Conservation (phyloP, 2,329 filamentous ascomycete species). For the Tetracladium maxilliforme region DNA sequence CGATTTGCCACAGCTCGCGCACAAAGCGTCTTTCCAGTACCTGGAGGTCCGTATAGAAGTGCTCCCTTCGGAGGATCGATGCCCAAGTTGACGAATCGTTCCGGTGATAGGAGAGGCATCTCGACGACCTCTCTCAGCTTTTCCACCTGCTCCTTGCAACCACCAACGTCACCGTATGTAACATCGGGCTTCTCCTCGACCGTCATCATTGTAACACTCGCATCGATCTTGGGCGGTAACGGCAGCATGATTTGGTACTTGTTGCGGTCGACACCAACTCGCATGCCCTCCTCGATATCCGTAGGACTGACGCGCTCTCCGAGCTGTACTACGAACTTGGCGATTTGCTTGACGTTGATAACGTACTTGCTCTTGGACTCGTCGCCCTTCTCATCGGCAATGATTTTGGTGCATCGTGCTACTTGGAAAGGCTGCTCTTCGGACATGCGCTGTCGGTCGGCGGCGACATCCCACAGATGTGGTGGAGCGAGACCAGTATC, state of each 20-base stretch:
- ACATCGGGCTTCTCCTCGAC: slow-evolving; percentile 99
- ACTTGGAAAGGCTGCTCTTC: slow-evolving; percentile 98
- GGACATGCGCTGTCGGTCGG: slow-evolving; percentile 94
- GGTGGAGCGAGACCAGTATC: slow-evolving; percentile 96
- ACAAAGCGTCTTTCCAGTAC: slow-evolving; percentile 98
- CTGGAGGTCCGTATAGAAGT: slow-evolving; percentile 87
- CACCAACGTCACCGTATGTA: slow-evolving; percentile 95
- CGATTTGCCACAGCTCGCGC: slow-evolving; percentile 93
- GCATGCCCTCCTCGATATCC: slow-evolving; percentile 99
- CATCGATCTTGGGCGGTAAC: slow-evolving; percentile 94
- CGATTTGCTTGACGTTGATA: slow-evolving; percentile 99
- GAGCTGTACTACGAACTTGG: slow-evolving; percentile 96
- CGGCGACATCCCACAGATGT: slow-evolving; percentile 96
- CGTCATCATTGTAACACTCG: slow-evolving; percentile 99
- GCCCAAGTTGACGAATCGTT: slow-evolving; percentile 95
- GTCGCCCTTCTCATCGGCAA: slow-evolving; percentile 86
- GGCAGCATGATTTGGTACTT: slow-evolving; percentile 99
- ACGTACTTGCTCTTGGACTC: slow-evolving; percentile 99
- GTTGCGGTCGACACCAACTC: slow-evolving; percentile 91
- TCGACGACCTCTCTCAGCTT: slow-evolving; percentile 97
- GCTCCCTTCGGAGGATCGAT: slow-evolving; percentile 98
- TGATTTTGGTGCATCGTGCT: slow-evolving; percentile 97
- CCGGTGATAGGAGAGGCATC: slow-evolving; percentile 91
- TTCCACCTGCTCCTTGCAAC: slow-evolving; percentile 98
- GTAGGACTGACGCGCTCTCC: slow-evolving; percentile 94